A percentile compares a stretch with the other conserved stretches of the same genome.
Evolutionary conservation across 192 early-diverging fungal species (phyloP).

Genomic region (Podila minutissima): DNA sequence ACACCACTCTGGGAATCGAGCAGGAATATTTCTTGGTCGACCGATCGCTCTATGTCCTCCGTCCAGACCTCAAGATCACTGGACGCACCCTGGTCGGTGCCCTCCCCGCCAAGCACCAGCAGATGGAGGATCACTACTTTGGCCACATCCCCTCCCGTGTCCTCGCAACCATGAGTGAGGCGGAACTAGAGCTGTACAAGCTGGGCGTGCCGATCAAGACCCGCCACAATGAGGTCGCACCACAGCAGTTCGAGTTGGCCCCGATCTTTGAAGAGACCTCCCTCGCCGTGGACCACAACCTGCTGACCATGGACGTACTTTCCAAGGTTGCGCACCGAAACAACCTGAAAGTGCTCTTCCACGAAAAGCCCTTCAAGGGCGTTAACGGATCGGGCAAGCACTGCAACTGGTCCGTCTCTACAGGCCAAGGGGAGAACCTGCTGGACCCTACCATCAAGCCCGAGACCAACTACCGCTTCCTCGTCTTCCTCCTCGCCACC

Average conservation of each 20-base stretch:
- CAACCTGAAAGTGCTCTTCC: constrained; percentile 94
- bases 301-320: constrained; percentile 94
- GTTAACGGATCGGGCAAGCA: constrained; percentile 98
- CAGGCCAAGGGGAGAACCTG: constrained; percentile 94
- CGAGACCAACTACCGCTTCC: constrained; percentile 97
- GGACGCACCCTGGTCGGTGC: constrained; percentile 92
- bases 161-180: constrained; percentile 87
- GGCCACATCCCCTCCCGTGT: constrained; percentile 94
- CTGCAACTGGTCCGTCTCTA: constrained; percentile 96
- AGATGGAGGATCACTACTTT: constrained; percentile 99
- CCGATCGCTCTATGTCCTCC: constrained; percentile 89
- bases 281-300: constrained; percentile 97
- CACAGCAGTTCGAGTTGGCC: constrained; percentile 96
- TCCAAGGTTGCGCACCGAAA: constrained; percentile 96
- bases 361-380: constrained; percentile 99
- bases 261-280: constrained; percentile 97
- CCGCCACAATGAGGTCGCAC: constrained; percentile 98
- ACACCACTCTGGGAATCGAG: constrained; percentile 93
- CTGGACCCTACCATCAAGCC: constrained; percentile 91
- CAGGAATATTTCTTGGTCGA: constrained; percentile 99
- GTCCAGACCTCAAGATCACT: constrained; percentile 95
- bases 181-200: constrained; percentile 89
- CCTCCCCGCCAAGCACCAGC: constrained; percentile 96
- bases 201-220: constrained; percentile 99
- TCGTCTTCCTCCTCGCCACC: constrained; percentile 91